A percentile compares a stretch with the other conserved stretches of the same genome.
phyloP scores from a whole-genome alignment of 352 stramenopile genomes.

The Globisporangium paroecandrum region DNA sequence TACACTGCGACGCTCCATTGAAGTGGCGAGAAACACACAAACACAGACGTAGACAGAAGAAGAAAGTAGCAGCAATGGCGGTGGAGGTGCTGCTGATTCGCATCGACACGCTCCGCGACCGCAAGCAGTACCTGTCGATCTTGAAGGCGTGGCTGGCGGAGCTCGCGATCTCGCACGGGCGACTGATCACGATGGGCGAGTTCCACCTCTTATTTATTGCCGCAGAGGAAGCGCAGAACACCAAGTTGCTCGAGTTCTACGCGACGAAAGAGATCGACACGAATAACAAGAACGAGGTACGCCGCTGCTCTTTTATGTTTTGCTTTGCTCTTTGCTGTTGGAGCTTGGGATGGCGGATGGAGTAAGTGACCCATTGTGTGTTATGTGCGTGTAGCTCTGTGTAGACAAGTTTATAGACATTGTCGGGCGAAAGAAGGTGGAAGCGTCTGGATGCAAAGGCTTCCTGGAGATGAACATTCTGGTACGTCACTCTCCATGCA shows the following conservation, averaged over 20 bases:
- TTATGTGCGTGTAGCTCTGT: conserved; percentile 29
- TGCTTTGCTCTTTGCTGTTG: background rate
- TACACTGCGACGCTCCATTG: background rate
- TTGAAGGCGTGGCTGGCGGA: conserved; percentile 59
- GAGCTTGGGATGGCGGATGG: background rate
- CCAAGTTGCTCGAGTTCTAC: conserved; percentile 45
- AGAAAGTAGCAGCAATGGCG: background rate
- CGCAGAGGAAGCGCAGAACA: conserved; percentile 34
- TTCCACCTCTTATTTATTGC: conserved; percentile 63
- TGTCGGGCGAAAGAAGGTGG: conserved; percentile 48
- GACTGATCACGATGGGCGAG: conserved; percentile 61
- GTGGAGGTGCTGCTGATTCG: conserved; percentile 66
- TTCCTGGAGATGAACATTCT: conserved; percentile 83
- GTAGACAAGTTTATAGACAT: conserved; percentile 76
- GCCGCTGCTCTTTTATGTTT: background rate
- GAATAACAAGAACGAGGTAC: conserved; percentile 50
- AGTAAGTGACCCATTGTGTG: conserved; percentile 1
- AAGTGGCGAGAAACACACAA: background rate
- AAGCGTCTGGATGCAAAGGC: conserved; percentile 40
- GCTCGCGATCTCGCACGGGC: conserved; percentile 39
- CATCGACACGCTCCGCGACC: conserved; percentile 69
- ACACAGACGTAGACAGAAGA: background rate
- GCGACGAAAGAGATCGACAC: conserved; percentile 47
- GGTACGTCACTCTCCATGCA: conserved; percentile 26
- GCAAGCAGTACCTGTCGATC: conserved; percentile 48